A percentile compares a stretch with the other conserved stretches of the same genome.
phyloP scores from a whole-genome alignment of 179 eudicot genomes.

The Nepenthes alata region DNA sequence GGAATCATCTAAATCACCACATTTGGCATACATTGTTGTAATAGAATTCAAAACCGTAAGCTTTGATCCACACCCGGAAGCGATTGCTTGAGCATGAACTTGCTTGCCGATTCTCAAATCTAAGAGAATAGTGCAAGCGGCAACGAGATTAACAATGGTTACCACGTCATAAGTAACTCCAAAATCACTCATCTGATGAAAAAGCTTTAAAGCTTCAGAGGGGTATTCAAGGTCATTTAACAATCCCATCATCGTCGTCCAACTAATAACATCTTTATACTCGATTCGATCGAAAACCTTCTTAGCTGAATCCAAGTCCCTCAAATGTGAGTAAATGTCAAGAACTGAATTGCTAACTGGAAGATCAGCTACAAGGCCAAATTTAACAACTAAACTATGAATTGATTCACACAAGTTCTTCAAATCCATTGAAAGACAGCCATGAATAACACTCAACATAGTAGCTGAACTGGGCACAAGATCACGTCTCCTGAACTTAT shows the following conservation, averaged over 20 bases:
- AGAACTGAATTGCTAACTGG: constrained; percentile 15
- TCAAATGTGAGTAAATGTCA: constrained; percentile 15
- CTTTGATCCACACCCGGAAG: constrained; percentile 10
- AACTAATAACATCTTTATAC: constrained; percentile 13
- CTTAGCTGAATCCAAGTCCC: constrained; percentile 11
- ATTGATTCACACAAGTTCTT: constrained; percentile 11
- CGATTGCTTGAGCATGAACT: constrained; percentile 14
- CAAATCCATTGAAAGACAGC: constrained; percentile 9
- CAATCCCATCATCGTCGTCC: constrained; percentile 15
- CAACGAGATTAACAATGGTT: constrained; percentile 9
- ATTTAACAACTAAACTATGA: constrained; percentile 7
- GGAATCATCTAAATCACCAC: constrained; percentile 7
- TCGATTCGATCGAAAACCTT: constrained; percentile 8
- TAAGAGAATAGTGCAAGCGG: constrained; percentile 9
- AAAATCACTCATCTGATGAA: constrained; percentile 10
- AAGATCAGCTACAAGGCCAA: constrained; percentile 9
- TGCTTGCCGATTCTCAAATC: constrained; percentile 13
- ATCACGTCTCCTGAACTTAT: constrained; percentile 3
- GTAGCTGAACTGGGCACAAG: constrained; percentile 12
- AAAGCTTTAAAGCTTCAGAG: constrained; percentile 9
- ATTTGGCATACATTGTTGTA: constrained; percentile 18
- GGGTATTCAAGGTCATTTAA: constrained; percentile 13
- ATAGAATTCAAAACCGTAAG: constrained; percentile 11
- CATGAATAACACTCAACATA: constrained; percentile 6
- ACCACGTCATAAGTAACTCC: constrained; percentile 8